Percentiles rank a stretch among this genome's conserved stretches.
These are phyloP conservation scores for Orbilia oligospora DNA, from an alignment of 2,329 filamentous ascomycete species.

Conservation along the genomic window DNA sequence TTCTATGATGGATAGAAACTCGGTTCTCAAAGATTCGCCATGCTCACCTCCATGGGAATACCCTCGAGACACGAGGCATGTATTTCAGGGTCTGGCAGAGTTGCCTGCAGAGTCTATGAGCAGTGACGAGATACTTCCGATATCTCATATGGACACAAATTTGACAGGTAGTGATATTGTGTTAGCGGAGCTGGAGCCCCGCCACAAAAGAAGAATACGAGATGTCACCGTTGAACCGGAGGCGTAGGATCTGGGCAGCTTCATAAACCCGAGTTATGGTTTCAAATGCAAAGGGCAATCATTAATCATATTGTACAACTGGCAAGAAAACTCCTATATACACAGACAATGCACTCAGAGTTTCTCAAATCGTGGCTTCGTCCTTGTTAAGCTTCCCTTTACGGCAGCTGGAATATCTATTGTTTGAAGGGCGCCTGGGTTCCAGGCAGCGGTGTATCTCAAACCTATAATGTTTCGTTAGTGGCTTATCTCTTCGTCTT, in stretches of 20 bases:
- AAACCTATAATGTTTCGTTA: conserved; percentile 71
- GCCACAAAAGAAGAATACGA: conserved; percentile 29
- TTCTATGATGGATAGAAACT: conserved; percentile 11
- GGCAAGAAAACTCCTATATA: conserved; percentile 4
- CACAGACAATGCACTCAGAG: conserved; percentile 70
- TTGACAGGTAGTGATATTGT: conserved; percentile 34
- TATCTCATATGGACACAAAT: conserved; percentile 38
- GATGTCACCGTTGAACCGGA: neutral
- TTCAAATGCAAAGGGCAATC: neutral
- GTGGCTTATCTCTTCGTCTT: neutral
- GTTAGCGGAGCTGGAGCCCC: conserved; percentile 38
- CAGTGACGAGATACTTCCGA: conserved; percentile 47
- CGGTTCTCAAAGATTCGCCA: conserved; percentile 27
- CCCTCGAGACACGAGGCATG: conserved; percentile 7
- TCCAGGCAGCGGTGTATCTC: conserved; percentile 89
- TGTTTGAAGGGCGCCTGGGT: conserved; percentile 84
- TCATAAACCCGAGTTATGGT: neutral
- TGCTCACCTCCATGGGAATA: conserved; percentile 18
- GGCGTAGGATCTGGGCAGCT: neutral
- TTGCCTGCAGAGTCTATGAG: conserved; percentile 59
- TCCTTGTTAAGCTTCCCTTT: conserved; percentile 82
- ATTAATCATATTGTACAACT: conserved; percentile 34
- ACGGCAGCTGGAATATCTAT: conserved; percentile 82
- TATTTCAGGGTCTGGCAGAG: conserved; percentile 39
- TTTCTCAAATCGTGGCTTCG: conserved; percentile 86